Evolutionary conservation across 352 stramenopile species (phyloP).

Genomic region (Aphanomyces astaci): DNA sequence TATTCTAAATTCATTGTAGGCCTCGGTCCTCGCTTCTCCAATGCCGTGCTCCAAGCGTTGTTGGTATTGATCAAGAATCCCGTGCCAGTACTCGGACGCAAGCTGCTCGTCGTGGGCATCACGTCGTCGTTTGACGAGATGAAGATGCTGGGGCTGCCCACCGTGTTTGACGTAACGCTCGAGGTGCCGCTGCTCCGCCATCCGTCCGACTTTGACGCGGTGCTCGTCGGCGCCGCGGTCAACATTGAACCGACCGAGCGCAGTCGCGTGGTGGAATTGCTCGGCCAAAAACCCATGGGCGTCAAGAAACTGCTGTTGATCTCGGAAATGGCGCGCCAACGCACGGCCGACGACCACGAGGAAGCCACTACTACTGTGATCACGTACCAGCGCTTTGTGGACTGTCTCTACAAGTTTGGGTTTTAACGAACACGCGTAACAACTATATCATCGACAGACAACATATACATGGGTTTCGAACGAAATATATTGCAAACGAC

Average conservation of each 20-base stretch:
- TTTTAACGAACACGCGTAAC: slow-evolving; percentile 14
- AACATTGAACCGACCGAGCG: slow-evolving; percentile 58
- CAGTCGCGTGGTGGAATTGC: slow-evolving; percentile 53
- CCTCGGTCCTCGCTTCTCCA: slow-evolving; percentile 96
- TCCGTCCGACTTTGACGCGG: slow-evolving; percentile 83
- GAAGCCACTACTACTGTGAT: slow-evolving; percentile 39
- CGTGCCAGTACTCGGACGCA: slow-evolving; percentile 86
- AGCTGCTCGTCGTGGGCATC: slow-evolving; percentile 95
- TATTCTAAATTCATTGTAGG: too few relatives aligned
- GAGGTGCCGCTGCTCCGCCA: slow-evolving; percentile 88
- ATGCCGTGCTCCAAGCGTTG: slow-evolving; percentile 97
- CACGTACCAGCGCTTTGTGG: slow-evolving; percentile 68
- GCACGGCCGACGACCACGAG: slow-evolving; percentile 45
- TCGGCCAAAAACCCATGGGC: slow-evolving; percentile 90
- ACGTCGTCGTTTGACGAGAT: slow-evolving; percentile 89
- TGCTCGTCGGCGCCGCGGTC: slow-evolving; percentile 75
- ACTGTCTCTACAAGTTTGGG: slow-evolving; percentile 75
- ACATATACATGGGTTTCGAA: too few relatives aligned
- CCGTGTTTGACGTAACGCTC: slow-evolving; percentile 92
- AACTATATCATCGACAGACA: not conserved
- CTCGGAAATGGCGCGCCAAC: slow-evolving; percentile 94
- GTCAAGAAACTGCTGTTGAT: slow-evolving; percentile 98
- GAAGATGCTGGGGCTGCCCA: slow-evolving; percentile 88
- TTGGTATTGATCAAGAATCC: slow-evolving; percentile 98
- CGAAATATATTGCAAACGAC: too few relatives aligned